Evolutionary conservation across 768 basidiomycete species (phyloP), one percentile per base, ranked within the genome.

Genomic region (Saitozyma sp.): DNA sequence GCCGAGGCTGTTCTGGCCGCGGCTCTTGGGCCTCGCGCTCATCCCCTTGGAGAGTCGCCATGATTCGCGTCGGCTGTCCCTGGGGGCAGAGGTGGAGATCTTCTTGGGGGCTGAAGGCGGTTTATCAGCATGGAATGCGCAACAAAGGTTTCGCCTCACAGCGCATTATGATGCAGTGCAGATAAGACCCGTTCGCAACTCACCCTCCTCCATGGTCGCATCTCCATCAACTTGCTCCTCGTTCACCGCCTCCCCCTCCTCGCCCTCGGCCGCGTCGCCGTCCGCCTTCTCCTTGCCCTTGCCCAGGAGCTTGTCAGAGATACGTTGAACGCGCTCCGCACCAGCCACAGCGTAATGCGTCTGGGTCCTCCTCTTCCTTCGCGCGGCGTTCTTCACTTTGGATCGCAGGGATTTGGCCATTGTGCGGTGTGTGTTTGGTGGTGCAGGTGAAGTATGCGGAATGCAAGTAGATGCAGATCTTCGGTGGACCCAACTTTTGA

Each of bases 1-100:
- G 10, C 72, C 72, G 56, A 63, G 64, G 17, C 57, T 65, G 61
- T 75, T 77, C 63, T 67, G 54, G 6, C 74, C 76, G 46, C 66
- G 63, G 17, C 50, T 48, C 39, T 70, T 70, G 5, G 72, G 71
- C 50, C 70, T 65, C 9, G 70, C 64, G 1, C 64, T 57, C 70
- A 79, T 69, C 39, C 92, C 92, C 76, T 92, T 94, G 20, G 91
- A 88, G 59, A 80, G 81, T 75, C 91, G 82, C 92, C 92, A 94
- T 67, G 86, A 83, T 75, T 92, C 91, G 65, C 89, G 83, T 63
- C 92, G 82, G 53, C 89, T 89, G 54, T 83, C 82, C 40, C 91
- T 86, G 3, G 87, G 84, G 11, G 91, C 92, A 70, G 92, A 90
- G 3, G 92, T 94, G 9, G 91, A 92, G 65, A 92, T 83, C 19